Base-by-base conservation (phyloP, 2,329 filamentous ascomycete genomes). In the Fusarium sp. region DNA sequence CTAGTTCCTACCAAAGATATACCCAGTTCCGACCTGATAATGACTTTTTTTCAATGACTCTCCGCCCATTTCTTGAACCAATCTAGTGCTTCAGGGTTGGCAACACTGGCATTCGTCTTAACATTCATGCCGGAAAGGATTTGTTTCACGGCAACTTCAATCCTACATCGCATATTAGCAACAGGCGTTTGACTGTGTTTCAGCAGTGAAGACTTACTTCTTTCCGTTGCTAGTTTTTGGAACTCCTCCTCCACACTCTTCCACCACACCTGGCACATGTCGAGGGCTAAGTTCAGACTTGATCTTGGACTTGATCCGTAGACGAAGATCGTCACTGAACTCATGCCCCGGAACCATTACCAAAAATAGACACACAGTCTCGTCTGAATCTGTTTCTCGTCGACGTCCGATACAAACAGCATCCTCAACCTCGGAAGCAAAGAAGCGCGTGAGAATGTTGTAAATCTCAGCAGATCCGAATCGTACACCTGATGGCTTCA, bases 391-490 rank as follows among this genome's bases (percentile, higher is more conserved):
- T 5, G 85, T 83, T 52, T 87, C 83, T 19, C 89, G 86, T 57
- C 94, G 83, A 4, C 93, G 85, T 0, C 96, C 95, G 35, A 98
- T 89, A 75, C 95, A 98, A 3, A 98, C 84, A 1, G 93, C 92
- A 73, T 99, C 95, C 62, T 93, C 90, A 19, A 98, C 83, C 56
- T 95, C 87, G 13, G 85, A 81, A 0, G 89, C 86, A 73, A 97
- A 97, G 79, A 94, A 91, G 69, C 92, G 89, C 3, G 96, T 87
- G 28, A 98, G 82, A n/a, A 97, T 85, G 76, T 97, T 97, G 80
- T 98, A 98, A 20, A 99, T 97, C 82, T 99, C 96, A 1, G 95
- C 94, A 32, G 90, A 94, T 6, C 95, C 95, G 75, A 99, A 98
- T 1, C 95, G 85, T 19, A 99, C 93, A 4, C 96, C 96, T 0